Evolutionary conservation across 306 rosid genomes (phyloP), one percentile per base, ranked within the genome.

Genomic region (Trifolium dubium): DNA sequence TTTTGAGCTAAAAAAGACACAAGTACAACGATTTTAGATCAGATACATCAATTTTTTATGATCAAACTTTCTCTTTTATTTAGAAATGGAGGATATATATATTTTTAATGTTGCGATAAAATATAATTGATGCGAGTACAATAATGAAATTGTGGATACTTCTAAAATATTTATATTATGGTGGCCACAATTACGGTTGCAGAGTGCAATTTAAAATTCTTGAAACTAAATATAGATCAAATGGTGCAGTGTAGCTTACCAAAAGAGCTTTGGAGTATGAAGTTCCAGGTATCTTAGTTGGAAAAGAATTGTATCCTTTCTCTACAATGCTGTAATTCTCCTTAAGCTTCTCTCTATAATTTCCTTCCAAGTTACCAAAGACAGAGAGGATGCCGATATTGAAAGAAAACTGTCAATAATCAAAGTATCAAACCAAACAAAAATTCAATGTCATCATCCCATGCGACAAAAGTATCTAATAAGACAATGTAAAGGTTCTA

Each of bases 301-400:
- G 97, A 62, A 93, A 91, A 71, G 91, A 93, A 67, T 93, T 93
- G 86, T 93, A 93, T 13, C 98, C 98, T 82, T 86, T 89, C 39
- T 93, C 89, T 0, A 93, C 84, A 59, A 84, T 89, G 88, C 75
- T 19, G 75, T 93, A 93, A 46, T 89, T 89, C 51, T 90, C 76
- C 85, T 81, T 86, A 31, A 93, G 90, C 71, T 80, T 72, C 17
- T 89, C 86, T 64, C 63, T 88, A 51, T 89, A 85, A 41, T 79
- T 72, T 5, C 13, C 49, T 18, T 89, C 90, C 79, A 90, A 80
- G 35, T 70, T 65, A 37, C 97, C 96, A 70, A 93, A 93, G 59
- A 93, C 83, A 3, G 93, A 80, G 70, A 93, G 82, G 79, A 89
- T 81, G 10, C 96, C 97, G 10, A 88, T 89, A 75, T 88, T 87